Evolutionary conservation across 2,329 filamentous ascomycete species (phyloP).

Genomic region (Xylaria sp.): DNA sequence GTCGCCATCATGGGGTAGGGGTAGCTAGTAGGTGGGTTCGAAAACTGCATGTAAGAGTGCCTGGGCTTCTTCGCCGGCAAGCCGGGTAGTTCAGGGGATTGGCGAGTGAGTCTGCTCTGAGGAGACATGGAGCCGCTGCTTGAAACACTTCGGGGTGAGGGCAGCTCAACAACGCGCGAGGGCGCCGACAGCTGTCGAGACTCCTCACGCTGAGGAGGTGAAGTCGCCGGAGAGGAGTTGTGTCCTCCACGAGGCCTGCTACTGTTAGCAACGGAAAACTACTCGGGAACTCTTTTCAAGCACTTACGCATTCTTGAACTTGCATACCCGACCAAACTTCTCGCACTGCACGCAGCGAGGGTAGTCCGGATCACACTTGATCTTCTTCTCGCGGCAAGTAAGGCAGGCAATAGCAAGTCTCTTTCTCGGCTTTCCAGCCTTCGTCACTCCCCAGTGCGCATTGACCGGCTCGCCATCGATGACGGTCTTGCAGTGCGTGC

Average conservation of each 20-base stretch:
- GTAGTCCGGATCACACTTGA: conserved; percentile 87
- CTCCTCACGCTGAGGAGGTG: conserved; percentile 47
- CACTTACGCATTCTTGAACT: conserved; percentile 79
- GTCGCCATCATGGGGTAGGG: conserved; percentile 28
- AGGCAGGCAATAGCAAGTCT: conserved; percentile 77
- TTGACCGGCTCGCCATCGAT: conserved; percentile 86
- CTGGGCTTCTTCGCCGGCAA: conserved; percentile 46
- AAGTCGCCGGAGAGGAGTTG: conserved; percentile 50
- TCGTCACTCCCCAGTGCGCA: conserved; percentile 88
- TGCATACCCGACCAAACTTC: conserved; percentile 81
- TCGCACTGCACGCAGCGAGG: conserved; percentile 87
- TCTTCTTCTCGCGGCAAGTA: conserved; percentile 93
- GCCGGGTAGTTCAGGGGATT: conserved; percentile 29
- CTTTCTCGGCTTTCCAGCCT: conserved; percentile 89
- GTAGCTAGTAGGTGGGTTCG: conserved; percentile 28
- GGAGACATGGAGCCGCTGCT: conserved; percentile 47
- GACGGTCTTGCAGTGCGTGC: conserved; percentile 71
- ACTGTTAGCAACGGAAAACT: conserved; percentile 16
- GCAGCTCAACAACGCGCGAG: conserved; percentile 34
- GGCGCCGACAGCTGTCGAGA: conserved; percentile 34
- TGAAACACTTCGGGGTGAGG: conserved; percentile 39
- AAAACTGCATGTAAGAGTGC: conserved; percentile 44
- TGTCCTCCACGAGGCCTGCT: conserved; percentile 52
- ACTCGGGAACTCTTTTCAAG: neutral
- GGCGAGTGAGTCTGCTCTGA: conserved; percentile 31